phyloP scores from a whole-genome alignment of 805 yeast species.

The Ogataea glucozyma region DNA sequence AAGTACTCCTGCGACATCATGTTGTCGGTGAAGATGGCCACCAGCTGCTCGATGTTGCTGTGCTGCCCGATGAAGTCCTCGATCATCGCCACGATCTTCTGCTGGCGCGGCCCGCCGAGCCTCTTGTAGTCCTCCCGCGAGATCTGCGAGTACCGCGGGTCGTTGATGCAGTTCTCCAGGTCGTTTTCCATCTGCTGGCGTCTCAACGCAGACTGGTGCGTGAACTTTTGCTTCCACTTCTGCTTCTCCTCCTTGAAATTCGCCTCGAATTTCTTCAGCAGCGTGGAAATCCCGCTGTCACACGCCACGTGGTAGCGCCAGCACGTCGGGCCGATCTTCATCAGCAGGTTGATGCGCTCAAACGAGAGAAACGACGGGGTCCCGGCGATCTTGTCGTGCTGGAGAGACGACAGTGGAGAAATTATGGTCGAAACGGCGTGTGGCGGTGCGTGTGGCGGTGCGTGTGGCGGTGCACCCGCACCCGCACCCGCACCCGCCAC shows the following conservation, averaged over 20 bases:
- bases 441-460: no score
- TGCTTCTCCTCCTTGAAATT: conserved; percentile 15
- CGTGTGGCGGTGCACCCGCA: no score
- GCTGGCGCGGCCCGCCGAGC: conserved; percentile 5
- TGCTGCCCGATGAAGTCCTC: conserved; percentile 9
- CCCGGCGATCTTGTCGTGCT: background rate
- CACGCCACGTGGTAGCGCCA: conserved; percentile 18
- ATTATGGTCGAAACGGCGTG: no score
- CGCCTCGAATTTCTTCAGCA: conserved; percentile 6
- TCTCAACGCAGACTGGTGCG: background rate
- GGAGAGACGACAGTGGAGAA: no score
- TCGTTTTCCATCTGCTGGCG: background rate
- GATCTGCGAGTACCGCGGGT: background rate
- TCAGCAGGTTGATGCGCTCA: background rate
- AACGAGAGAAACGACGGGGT: background rate
- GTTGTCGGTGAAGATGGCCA: conserved; percentile 9
- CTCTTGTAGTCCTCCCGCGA: background rate
- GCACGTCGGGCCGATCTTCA: conserved; percentile 19
- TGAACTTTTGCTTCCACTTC: conserved; percentile 18
- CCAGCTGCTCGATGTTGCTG: background rate
- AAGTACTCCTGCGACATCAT: conserved; percentile 5
- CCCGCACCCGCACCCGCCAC: no score
- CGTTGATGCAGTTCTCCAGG: background rate
- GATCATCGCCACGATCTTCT: conserved; percentile 12
- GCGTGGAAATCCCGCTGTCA: conserved; percentile 11